phyloP scores from a whole-genome alignment of 2,329 filamentous ascomycete genomes.

The Neoscytalidium dimidiatum region DNA sequence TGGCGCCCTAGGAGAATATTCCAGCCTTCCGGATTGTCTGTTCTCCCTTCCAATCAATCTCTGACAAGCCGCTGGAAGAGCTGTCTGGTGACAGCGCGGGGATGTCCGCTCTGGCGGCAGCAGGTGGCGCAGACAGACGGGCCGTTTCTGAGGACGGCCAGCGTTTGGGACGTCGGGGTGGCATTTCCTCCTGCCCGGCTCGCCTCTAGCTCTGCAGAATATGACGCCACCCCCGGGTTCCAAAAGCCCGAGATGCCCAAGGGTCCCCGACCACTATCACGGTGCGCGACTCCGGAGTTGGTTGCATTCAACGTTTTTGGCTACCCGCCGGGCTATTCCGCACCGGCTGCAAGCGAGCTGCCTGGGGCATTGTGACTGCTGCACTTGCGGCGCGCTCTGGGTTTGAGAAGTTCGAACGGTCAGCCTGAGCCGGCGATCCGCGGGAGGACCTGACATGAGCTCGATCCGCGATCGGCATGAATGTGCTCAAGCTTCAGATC shows the following conservation, averaged over 20 bases:
- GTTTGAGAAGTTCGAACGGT: neutral
- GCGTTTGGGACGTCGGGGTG: neutral
- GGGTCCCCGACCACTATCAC: neutral
- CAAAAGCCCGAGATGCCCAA: neutral
- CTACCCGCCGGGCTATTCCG: neutral
- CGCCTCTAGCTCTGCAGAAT: neutral
- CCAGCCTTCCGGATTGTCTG: neutral
- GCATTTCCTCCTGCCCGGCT: neutral
- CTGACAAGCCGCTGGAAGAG: neutral
- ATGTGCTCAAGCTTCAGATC: neutral
- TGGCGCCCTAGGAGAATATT: neutral
- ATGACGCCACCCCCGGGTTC: neutral
- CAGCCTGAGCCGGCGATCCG: neutral
- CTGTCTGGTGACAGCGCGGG: conserved; percentile 1
- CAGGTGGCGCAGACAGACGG: conserved; percentile 2
- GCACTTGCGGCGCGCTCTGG: neutral
- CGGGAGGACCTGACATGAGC: neutral
- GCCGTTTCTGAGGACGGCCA: neutral
- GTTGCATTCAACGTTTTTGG: neutral
- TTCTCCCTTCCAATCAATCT: neutral
- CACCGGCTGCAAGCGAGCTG: neutral
- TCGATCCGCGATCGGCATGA: neutral
- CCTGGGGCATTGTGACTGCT: neutral
- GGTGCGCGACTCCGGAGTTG: neutral
- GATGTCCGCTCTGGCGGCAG: neutral